Evolutionary conservation across 1,284 basidiomycete species (phyloP).

Genomic region (Naganishia cerealis): DNA sequence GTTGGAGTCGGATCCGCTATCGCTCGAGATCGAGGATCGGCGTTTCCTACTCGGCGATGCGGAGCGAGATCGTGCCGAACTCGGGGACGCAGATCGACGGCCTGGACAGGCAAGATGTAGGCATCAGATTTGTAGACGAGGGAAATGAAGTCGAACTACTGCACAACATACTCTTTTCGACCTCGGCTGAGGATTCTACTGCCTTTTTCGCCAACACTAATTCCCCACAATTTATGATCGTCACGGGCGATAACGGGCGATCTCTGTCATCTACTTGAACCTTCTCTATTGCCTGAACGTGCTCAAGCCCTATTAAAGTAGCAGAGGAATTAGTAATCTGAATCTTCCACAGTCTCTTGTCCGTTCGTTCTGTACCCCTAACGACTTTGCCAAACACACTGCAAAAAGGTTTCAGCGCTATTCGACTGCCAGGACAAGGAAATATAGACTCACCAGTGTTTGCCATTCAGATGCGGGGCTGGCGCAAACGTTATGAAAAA

Average conservation of each 20-base stretch:
- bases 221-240: constrained; percentile 79
- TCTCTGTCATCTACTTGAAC: constrained; percentile 54
- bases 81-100: constrained; percentile 35
- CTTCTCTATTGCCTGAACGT: constrained; percentile 55
- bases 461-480: constrained; percentile 55
- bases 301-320: constrained; percentile 49
- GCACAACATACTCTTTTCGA: neutral
- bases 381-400: constrained; percentile 57
- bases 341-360: neutral
- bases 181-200: constrained; percentile 5
- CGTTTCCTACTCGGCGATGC: constrained; percentile 24
- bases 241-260: constrained; percentile 68
- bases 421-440: neutral
- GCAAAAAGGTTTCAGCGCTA: constrained; percentile 9
- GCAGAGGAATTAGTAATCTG: neutral
- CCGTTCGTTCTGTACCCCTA: constrained; percentile 38
- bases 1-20: constrained; percentile 18
- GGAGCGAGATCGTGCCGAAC: constrained; percentile 3
- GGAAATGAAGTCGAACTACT: neutral
- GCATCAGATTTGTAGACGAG: neutral
- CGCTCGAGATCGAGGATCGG: constrained; percentile 14
- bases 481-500: constrained; percentile 54
- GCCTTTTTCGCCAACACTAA: constrained; percentile 65
- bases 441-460: constrained; percentile 53
- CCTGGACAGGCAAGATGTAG: constrained; percentile 27